Evolutionary conservation across 306 rosid species (phyloP).

Genomic region (Benincasa hispida): DNA sequence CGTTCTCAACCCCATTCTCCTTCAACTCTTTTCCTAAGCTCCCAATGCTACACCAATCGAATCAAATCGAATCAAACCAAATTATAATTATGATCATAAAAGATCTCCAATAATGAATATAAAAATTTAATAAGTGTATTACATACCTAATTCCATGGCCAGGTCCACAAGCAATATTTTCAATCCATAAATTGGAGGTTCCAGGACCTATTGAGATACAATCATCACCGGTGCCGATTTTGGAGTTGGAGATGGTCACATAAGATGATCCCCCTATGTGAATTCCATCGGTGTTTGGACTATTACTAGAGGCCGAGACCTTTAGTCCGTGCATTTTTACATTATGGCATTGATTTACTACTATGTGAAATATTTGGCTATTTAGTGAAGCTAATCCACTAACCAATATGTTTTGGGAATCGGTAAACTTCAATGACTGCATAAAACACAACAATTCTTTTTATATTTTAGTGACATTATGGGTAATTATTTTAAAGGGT

Average conservation of each 20-base stretch:
- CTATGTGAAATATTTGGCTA: background rate
- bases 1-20: background rate
- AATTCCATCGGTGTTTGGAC: background rate
- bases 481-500: too few species aligned
- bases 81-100: background rate
- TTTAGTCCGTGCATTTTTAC: background rate
- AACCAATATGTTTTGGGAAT: background rate
- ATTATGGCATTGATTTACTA: background rate
- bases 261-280: background rate
- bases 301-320: background rate
- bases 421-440: background rate
- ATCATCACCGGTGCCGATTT: background rate
- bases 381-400: background rate
- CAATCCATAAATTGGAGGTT: background rate
- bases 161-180: background rate
- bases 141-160: background rate
- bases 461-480: too few species aligned
- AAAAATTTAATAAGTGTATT: too few species aligned
- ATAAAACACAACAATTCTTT: background rate
- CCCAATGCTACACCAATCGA: background rate
- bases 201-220: background rate
- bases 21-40: background rate
- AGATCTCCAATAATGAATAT: too few species aligned
- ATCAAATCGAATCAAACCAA: background rate
- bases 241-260: background rate